phyloP scores from a whole-genome alignment of 176 grass and related monocot species.

The Zea luxurians region DNA sequence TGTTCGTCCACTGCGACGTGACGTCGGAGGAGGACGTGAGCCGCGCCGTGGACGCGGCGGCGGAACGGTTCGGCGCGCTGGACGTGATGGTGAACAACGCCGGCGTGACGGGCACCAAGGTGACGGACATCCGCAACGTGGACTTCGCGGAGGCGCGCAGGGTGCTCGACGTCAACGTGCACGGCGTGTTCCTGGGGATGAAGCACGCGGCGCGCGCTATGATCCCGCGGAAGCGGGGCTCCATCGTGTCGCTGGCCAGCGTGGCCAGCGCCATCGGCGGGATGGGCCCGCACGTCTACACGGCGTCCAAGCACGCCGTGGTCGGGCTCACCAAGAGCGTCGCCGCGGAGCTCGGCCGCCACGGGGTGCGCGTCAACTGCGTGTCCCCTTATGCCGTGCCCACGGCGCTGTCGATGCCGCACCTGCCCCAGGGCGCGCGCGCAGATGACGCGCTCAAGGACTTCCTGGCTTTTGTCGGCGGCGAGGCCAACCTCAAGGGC shows the following conservation, averaged over 20 bases:
- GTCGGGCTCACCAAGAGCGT: conserved; percentile 76
- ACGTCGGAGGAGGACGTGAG: conserved; percentile 58
- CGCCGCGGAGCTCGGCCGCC: conserved; percentile 63
- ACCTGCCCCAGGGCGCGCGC: conserved; percentile 41
- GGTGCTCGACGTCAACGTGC: conserved; percentile 74
- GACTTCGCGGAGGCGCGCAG: conserved; percentile 54
- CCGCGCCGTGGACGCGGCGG: conserved; percentile 48
- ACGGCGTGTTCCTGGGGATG: conserved; percentile 78
- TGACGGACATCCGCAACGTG: conserved; percentile 54
- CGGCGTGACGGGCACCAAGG: conserved; percentile 60
- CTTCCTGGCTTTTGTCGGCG: conserved; percentile 52
- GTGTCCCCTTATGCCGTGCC: conserved; percentile 73
- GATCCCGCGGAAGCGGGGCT: conserved; percentile 61
- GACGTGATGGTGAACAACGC: conserved; percentile 94
- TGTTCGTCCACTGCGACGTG: conserved; percentile 81
- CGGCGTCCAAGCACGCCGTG: conserved; percentile 73
- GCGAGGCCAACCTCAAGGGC: conserved; percentile 71
- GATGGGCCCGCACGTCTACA: conserved; percentile 69
- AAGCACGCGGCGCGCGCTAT: conserved; percentile 83
- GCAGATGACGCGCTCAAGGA: conserved; percentile 30
- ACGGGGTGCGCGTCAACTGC: conserved; percentile 86
- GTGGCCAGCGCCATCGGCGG: conserved; percentile 57
- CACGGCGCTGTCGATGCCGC: conserved; percentile 56
- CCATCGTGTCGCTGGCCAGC: conserved; percentile 69
- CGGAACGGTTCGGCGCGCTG: conserved; percentile 58